Base-by-base conservation (phyloP, 495 filamentous ascomycete genomes). In the Astrothelium macrocarpum region DNA sequence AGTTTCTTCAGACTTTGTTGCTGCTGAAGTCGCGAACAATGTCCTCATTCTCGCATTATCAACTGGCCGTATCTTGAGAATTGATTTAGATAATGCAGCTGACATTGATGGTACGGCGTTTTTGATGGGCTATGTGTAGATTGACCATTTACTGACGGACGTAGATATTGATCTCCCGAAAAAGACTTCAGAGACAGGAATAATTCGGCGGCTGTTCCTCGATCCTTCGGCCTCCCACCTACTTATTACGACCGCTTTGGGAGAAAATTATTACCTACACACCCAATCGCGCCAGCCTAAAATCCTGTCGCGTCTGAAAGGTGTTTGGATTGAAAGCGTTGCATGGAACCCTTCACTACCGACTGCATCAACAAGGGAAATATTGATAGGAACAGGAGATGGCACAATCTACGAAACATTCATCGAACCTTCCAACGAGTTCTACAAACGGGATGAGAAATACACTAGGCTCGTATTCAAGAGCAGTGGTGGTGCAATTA, bases 291-390 rank as follows among this genome's bases (percentile, higher is more conserved):
- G 89, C 64, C 89, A 91, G 69, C 90, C 91, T 10, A 89, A 94
- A 64, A 80, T 87, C 26, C 78, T 98, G 36, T 85, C 88, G 49
- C 85, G 90, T 32, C 76, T 98, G 53, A 93, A 92, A 71, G 89
- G 90, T 10, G 90, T 97, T 49, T 75, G 82, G 11, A 89, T 97
- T 42, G 94, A 97, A 72, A 87, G 86, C 65, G 80, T 98, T 67
- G 90, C 92, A 58, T 98, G 94, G 94, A 97, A 90, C 71, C 95
- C 94, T 1, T 91, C 91, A n/a, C 77, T 91, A n/a, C 95, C 94
- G 5, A 97, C 94, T 23, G 87, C 91, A 16, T 95, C 90, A 1
- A 98, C 94, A 0, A 80, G 94, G 59, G 94, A 98, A 77, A 97
- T 98, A n/a, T 79, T 98, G 2, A 74, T 98, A 32, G 94, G 95